Conservation (phyloP, 148 eudicot genomes). For the Rhododendron vialii region DNA sequence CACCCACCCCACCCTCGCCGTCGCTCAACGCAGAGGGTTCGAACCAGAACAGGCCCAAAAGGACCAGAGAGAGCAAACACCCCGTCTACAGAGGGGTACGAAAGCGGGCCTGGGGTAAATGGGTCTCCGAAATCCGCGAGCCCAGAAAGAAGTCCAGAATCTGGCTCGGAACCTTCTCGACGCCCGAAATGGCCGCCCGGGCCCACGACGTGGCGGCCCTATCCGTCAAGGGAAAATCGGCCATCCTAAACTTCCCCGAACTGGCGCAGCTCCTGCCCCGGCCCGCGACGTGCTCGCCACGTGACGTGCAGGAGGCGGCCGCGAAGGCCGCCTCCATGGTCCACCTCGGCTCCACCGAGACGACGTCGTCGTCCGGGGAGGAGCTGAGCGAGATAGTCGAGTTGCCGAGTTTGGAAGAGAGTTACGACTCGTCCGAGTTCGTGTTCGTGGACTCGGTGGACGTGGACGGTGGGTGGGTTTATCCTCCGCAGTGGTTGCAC, state of each 20-base stretch:
- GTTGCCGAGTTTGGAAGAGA: slow-evolving; percentile 47
- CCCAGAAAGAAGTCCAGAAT: slow-evolving; percentile 63
- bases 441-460: slow-evolving; percentile 26
- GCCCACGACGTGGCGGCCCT: slow-evolving; percentile 76
- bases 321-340: slow-evolving; percentile 56
- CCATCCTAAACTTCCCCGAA: slow-evolving; percentile 66
- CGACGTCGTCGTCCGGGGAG: slow-evolving; percentile 19
- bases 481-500: slow-evolving; percentile 19
- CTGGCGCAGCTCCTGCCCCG: slow-evolving; percentile 47
- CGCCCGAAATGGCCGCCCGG: slow-evolving; percentile 83
- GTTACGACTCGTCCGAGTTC: slow-evolving; percentile 38
- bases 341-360: neutral
- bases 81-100: slow-evolving; percentile 67
- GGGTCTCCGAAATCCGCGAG: slow-evolving; percentile 77
- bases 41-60: neutral
- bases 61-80: slow-evolving; percentile 28
- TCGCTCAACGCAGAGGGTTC: neutral
- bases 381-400: slow-evolving; percentile 56
- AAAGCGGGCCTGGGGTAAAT: slow-evolving; percentile 70
- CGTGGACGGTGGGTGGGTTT: slow-evolving; percentile 20
- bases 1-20: neutral
- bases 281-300: slow-evolving; percentile 44
- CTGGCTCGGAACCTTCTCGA: slow-evolving; percentile 74
- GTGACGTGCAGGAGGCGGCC: slow-evolving; percentile 65
- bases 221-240: slow-evolving; percentile 45